Evolutionary conservation across 176 grass and related monocot species (phyloP), one percentile per base, ranked within the genome.

Genomic region (Avena insularis): DNA sequence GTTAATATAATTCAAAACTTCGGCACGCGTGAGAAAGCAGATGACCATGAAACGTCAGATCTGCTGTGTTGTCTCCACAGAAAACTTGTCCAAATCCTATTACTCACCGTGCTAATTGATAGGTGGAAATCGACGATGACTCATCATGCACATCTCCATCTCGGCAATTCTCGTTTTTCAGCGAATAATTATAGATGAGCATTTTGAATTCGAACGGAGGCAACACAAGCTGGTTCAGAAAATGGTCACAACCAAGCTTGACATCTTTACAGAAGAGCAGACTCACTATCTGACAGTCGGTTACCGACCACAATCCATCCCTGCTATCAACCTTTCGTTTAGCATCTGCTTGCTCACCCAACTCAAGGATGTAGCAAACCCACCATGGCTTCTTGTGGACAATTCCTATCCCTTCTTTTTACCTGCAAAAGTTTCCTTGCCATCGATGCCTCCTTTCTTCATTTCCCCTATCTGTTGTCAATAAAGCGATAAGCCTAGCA

Each of bases 341-440:
- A 85, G 82, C 77, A 81, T 81, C 86, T 85, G 85, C 83, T 67
- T 85, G 40, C 70, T 88, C 82, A 81, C 50, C 82, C 59, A 81
- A 88, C 60, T 77, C 59, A 88, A 81, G 29, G 69, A 62, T 85
- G 86, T 77, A 88, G 71, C 51, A 38, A 91, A 88, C 82, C 77
- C 86, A 91, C 86, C 77, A 88, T 71, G 86, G 70, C n/a, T 69
- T 71, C 81, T 43, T 54, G 43, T 19, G 31, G 71, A 45, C 81
- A 81, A 88, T 88, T 77, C 49, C 49, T 59, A 3, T 79, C 46
- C 76, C 76, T 81, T 77, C 86, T 88, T 91, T 84, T 80, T 84
- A 91, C 89, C 85, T 84, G 81, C 77, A 75, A 87, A 84, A 87
- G 59, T 57, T 91, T 84, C 78, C 35, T 84, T 20, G 13, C 75